Evolutionary conservation across 805 yeast species (phyloP).

Genomic region (Scheffersomyces coipomensis): DNA sequence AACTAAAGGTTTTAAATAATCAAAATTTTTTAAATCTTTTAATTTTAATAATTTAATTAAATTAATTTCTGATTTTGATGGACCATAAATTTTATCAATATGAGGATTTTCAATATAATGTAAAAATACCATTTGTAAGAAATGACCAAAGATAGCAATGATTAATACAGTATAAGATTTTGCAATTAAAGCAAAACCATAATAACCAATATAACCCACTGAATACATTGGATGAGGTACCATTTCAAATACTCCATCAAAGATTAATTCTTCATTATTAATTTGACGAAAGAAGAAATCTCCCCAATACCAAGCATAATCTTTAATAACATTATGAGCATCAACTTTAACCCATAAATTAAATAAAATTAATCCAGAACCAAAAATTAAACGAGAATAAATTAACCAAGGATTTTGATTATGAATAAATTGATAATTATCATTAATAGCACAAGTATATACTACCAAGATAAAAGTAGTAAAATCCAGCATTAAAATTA

Average conservation of each 20-base stretch:
- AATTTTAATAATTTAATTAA: constrained; percentile 41
- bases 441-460: constrained; percentile 41
- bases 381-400: constrained; percentile 53
- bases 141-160: constrained; percentile 73
- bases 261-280: constrained; percentile 62
- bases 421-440: constrained; percentile 34
- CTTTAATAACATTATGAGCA: constrained; percentile 86
- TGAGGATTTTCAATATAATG: constrained; percentile 82
- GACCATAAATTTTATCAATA: constrained; percentile 73
- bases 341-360: constrained; percentile 84
- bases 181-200: constrained; percentile 77
- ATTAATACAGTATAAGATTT: constrained; percentile 68
- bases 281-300: constrained; percentile 80
- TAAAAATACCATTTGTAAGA: constrained; percentile 71
- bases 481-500: constrained; percentile 83
- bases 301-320: constrained; percentile 95
- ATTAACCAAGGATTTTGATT: constrained; percentile 44
- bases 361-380: constrained; percentile 62
- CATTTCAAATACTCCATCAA: constrained; percentile 86
- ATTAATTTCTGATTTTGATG: constrained; percentile 39
- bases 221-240: constrained; percentile 94
- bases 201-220: constrained; percentile 83
- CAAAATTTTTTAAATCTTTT: constrained; percentile 45
- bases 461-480: constrained; percentile 70
- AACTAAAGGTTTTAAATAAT: constrained; percentile 50